Percentiles rank a stretch among this genome's conserved stretches.
Evolutionary conservation across 1,284 basidiomycete species (phyloP).

Genomic region (Ceratobasidium sp.): DNA sequence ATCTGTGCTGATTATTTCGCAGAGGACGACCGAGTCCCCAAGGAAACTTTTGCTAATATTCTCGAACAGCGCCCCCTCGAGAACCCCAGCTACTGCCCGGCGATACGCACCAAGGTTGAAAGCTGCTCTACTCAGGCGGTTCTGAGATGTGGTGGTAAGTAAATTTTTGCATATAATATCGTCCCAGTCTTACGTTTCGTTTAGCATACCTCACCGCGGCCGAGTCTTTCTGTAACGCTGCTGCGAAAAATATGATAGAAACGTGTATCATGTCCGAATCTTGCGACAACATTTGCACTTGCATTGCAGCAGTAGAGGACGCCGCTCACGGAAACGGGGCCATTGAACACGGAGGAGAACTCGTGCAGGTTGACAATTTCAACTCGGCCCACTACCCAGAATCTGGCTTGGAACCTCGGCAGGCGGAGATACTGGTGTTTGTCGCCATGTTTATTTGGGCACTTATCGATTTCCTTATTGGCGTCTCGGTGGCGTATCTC

Average conservation of each 20-base stretch:
- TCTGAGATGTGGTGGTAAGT: background rate
- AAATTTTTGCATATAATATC: background rate
- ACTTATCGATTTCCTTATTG: background rate
- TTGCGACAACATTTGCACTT: slow-evolving; percentile 2
- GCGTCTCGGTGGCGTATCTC: background rate
- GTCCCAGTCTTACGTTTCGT: background rate
- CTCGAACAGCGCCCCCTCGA: background rate
- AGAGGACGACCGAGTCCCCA: background rate
- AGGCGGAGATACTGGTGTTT: background rate
- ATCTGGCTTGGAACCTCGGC: background rate
- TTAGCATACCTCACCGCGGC: slow-evolving; percentile 4
- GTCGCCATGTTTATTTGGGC: background rate
- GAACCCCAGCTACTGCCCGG: background rate
- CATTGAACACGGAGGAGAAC: background rate
- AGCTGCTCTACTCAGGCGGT: background rate
- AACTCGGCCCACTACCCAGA: background rate
- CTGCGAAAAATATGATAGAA: background rate
- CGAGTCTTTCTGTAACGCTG: slow-evolving; percentile 5
- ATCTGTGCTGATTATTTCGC: background rate
- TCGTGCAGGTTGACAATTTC: background rate
- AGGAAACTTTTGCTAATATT: background rate
- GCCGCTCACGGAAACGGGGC: background rate
- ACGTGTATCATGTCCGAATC: slow-evolving; percentile 22
- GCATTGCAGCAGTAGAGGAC: background rate
- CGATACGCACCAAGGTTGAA: slow-evolving; percentile 2